Evolutionary conservation across 164 flowering plant species (phyloP).

Genomic region (Magnolia changhungtana): DNA sequence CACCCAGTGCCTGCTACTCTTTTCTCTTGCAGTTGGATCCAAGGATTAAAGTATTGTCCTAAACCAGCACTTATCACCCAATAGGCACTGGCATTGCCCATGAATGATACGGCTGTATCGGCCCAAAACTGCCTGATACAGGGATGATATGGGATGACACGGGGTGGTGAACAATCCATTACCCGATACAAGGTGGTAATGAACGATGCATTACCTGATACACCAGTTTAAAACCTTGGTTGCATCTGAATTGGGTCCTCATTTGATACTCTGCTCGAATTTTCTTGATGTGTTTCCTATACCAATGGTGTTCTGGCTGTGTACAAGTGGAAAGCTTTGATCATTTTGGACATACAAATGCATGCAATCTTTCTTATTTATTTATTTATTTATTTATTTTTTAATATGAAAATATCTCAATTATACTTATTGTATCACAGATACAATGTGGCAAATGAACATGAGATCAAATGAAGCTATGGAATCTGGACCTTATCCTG

Average conservation of each 20-base stretch:
- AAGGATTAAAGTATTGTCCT: no score
- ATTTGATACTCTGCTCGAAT: neutral
- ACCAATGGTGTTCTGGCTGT: neutral
- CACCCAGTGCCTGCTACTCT: no score
- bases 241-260: neutral
- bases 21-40: no score
- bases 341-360: neutral
- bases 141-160: no score
- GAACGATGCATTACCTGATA: neutral
- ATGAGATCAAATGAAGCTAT: slow-evolving; percentile 61
- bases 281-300: neutral
- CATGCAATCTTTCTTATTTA: neutral
- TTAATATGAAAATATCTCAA: neutral
- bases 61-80: no score
- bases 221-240: neutral
- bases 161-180: no score
- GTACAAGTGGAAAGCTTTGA: neutral
- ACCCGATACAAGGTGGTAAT: neutral
- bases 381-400: neutral
- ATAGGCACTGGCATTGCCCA: no score
- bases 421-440: slow-evolving; percentile 27
- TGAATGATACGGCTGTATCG: no score
- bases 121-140: no score
- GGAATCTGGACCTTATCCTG: slow-evolving; percentile 82
- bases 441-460: slow-evolving; percentile 79